phyloP scores from a whole-genome alignment of 1,284 basidiomycete species.

The Ganoderma sinense region DNA sequence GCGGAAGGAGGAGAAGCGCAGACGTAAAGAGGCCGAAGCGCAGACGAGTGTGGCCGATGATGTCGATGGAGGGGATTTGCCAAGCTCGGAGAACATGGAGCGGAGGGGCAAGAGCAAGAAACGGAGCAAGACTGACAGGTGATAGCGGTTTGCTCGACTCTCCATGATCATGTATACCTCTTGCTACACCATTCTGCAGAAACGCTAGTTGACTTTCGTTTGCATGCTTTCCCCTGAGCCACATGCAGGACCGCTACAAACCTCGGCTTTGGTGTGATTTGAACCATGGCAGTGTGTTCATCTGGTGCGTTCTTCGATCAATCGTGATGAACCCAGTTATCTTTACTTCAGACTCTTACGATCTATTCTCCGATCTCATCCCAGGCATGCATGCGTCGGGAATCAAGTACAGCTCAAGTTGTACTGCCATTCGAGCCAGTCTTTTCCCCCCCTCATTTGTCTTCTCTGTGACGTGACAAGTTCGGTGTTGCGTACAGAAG shows the following conservation, averaged over 20 bases:
- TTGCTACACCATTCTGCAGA: background rate
- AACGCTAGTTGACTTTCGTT: background rate
- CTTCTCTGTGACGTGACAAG: too few relatives aligned
- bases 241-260: background rate
- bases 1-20: conserved; percentile 28
- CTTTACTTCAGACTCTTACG: background rate
- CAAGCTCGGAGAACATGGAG: conserved; percentile 7
- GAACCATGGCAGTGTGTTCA: background rate
- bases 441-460: too few relatives aligned
- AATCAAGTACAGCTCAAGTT: too few relatives aligned
- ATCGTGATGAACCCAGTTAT: too few relatives aligned
- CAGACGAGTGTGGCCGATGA: background rate
- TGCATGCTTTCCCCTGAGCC: background rate
- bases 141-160: background rate
- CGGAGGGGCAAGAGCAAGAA: conserved; percentile 24
- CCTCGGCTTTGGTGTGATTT: background rate
- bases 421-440: too few relatives aligned
- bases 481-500: too few relatives aligned
- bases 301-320: background rate
- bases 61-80: conserved; percentile 2
- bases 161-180: background rate
- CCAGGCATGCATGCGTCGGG: too few relatives aligned
- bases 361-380: too few relatives aligned
- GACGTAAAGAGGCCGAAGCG: conserved; percentile 23
- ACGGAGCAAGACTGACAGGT: background rate